These are phyloP conservation scores for Mortierella sp. DNA, from an alignment of 371 early-diverging fungal species.

Conservation along the genomic window DNA sequence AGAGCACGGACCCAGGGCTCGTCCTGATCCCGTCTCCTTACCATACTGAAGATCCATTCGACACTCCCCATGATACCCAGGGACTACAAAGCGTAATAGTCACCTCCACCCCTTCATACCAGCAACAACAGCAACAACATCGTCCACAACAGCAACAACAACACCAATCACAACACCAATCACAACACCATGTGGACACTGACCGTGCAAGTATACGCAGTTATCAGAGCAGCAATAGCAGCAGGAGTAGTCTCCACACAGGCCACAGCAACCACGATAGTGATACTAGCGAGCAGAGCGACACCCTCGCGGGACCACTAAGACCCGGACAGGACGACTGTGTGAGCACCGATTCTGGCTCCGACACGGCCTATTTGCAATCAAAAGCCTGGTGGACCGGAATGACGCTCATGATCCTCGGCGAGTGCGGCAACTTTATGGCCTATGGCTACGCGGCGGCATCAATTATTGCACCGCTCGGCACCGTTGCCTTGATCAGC, in stretches of 20 bases:
- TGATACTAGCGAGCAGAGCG: slow-evolving; percentile 44
- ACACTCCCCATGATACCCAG: slow-evolving; percentile 14
- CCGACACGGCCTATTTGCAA: slow-evolving; percentile 64
- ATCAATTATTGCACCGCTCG: slow-evolving; percentile 85
- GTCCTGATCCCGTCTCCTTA: slow-evolving; percentile 18
- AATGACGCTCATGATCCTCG: slow-evolving; percentile 80
- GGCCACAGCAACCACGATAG: slow-evolving; percentile 25
- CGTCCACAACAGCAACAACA: background rate
- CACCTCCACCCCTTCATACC: background rate
- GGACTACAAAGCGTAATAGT: background rate
- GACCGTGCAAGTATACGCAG: slow-evolving; percentile 14
- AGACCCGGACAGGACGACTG: slow-evolving; percentile 27
- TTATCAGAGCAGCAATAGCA: slow-evolving; percentile 30
- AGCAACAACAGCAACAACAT: background rate
- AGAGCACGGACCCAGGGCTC: slow-evolving; percentile 17
- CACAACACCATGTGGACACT: background rate
- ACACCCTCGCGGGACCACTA: slow-evolving; percentile 19
- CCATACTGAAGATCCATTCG: slow-evolving; percentile 21
- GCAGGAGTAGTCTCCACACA: slow-evolving; percentile 35
- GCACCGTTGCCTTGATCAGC: slow-evolving; percentile 79
- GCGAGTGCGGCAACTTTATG: slow-evolving; percentile 67
- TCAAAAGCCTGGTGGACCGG: slow-evolving; percentile 83
- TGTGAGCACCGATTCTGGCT: slow-evolving; percentile 19
- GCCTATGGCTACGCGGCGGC: slow-evolving; percentile 89
- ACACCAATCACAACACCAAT: background rate